phyloP scores from a whole-genome alignment of 2,329 filamentous ascomycete genomes.

The Tolypocladium paradoxum region DNA sequence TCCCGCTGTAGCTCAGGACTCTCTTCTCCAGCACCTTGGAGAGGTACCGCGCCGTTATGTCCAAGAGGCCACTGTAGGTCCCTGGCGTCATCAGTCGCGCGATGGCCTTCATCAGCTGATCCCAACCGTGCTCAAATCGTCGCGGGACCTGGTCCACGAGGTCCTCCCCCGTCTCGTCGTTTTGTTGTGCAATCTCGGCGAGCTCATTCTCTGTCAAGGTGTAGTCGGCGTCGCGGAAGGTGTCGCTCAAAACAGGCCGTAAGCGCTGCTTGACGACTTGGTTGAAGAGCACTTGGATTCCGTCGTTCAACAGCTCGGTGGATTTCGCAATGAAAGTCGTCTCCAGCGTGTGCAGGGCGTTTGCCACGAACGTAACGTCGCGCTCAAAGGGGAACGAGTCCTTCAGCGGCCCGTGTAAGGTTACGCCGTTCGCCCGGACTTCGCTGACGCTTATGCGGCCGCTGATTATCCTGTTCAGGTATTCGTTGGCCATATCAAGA shows the following conservation, averaged over 20 bases:
- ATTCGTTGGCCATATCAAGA: conserved; percentile 84
- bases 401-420: conserved; percentile 35
- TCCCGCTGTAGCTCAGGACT: conserved; percentile 68
- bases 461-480: conserved; percentile 75
- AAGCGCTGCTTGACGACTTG: conserved; percentile 79
- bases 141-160: conserved; percentile 59
- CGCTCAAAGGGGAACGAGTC: conserved; percentile 71
- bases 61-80: conserved; percentile 67
- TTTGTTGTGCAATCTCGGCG: conserved; percentile 41
- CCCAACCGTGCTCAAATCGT: conserved; percentile 79
- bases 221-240: conserved; percentile 90
- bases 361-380: conserved; percentile 60
- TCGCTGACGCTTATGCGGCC: conserved; percentile 44
- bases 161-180: conserved; percentile 42
- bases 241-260: conserved; percentile 72
- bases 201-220: conserved; percentile 53
- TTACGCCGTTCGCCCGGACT: conserved; percentile 21
- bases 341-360: conserved; percentile 58
- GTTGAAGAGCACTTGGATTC: conserved; percentile 74
- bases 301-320: conserved; percentile 71
- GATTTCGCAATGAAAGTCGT: conserved; percentile 67
- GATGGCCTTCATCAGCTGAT: conserved; percentile 73
- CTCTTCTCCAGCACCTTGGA: conserved; percentile 76
- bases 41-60: conserved; percentile 63
- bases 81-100: conserved; percentile 70